Evolutionary conservation across 1,139 yeast species (phyloP).

Genomic region (Geotrichum macrosporum): DNA sequence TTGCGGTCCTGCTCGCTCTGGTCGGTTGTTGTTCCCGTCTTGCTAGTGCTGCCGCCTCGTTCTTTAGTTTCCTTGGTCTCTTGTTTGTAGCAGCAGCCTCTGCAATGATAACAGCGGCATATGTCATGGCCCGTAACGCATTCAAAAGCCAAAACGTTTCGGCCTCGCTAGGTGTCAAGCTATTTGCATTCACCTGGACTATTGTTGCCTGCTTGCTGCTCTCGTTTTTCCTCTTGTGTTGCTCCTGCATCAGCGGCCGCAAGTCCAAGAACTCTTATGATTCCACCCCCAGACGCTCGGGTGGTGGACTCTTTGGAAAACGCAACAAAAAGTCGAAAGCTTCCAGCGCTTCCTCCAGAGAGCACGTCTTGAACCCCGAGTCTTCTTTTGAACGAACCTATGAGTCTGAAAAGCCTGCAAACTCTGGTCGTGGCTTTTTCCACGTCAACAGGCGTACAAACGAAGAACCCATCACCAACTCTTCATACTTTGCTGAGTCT

Average conservation of each 20-base stretch:
- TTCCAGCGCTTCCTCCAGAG: conserved; percentile 3
- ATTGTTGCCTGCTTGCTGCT: conserved; percentile 47
- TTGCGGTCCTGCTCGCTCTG: conserved; percentile 45
- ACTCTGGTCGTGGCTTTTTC: conserved; percentile 15
- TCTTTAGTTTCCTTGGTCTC: conserved; percentile 43
- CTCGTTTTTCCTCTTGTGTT: conserved; percentile 34
- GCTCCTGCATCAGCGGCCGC: conserved; percentile 30
- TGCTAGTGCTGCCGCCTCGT: conserved; percentile 37
- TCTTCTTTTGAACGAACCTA: conserved; percentile 20
- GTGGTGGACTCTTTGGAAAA: too few species aligned
- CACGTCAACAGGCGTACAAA: too few species aligned
- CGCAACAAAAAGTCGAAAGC: too few species aligned
- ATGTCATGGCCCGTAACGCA: conserved; percentile 55
- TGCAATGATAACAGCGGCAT: conserved; percentile 60
- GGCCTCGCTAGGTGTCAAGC: conserved; percentile 54
- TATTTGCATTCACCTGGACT: conserved; percentile 65
- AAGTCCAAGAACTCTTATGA: too few species aligned
- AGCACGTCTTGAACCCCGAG: conserved; percentile 13
- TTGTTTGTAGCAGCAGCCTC: conserved; percentile 56
- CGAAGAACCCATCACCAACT: too few species aligned
- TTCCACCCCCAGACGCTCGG: too few species aligned
- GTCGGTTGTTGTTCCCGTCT: conserved; percentile 36
- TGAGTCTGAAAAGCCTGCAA: conserved; percentile 9
- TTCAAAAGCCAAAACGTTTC: conserved; percentile 47
- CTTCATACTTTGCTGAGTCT: neutral